These are phyloP conservation scores for Chernovozyma aurita DNA, from an alignment of 1,139 yeast genomes.

Conservation along the genomic window DNA sequence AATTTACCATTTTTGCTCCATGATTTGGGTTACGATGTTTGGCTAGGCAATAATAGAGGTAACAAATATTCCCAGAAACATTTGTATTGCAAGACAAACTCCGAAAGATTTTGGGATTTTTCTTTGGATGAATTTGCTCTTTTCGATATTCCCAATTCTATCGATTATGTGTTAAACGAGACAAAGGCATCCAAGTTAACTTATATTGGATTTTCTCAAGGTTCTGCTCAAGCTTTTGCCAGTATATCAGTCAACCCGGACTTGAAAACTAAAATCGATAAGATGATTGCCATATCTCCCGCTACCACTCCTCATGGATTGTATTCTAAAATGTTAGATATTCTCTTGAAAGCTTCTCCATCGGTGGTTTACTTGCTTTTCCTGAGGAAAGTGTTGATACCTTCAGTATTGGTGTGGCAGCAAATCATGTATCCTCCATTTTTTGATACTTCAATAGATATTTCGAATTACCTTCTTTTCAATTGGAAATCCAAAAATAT, in stretches of 20 bases:
- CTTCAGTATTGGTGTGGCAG: slow-evolving; percentile 81
- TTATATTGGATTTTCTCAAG: slow-evolving; percentile 86
- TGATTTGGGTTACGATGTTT: slow-evolving; percentile 84
- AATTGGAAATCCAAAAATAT: slow-evolving; percentile 77
- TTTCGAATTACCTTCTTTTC: slow-evolving; percentile 62
- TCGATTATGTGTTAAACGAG: slow-evolving; percentile 30
- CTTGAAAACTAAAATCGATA: slow-evolving; percentile 63
- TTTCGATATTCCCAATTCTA: slow-evolving; percentile 43
- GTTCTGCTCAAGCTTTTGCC: slow-evolving; percentile 89
- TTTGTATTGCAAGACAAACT: slow-evolving; percentile 31
- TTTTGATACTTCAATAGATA: slow-evolving; percentile 68
- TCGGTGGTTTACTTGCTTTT: slow-evolving; percentile 67
- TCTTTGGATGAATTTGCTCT: slow-evolving; percentile 46
- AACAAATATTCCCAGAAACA: slow-evolving; percentile 71
- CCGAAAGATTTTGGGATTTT: slow-evolving; percentile 41
- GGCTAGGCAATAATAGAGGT: slow-evolving; percentile 89
- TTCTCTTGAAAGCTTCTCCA: slow-evolving; percentile 77
- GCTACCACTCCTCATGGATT: slow-evolving; percentile 92
- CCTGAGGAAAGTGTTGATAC: slow-evolving; percentile 68
- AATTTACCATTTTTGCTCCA: slow-evolving; percentile 75
- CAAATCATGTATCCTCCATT: slow-evolving; percentile 78
- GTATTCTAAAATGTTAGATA: slow-evolving; percentile 69
- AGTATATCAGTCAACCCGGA: slow-evolving; percentile 66
- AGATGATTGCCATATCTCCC: slow-evolving; percentile 81
- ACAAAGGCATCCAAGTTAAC: slow-evolving; percentile 39